Evolutionary conservation across 2,329 filamentous ascomycete genomes (phyloP).

Genomic region (Ceratocystis destructans): DNA sequence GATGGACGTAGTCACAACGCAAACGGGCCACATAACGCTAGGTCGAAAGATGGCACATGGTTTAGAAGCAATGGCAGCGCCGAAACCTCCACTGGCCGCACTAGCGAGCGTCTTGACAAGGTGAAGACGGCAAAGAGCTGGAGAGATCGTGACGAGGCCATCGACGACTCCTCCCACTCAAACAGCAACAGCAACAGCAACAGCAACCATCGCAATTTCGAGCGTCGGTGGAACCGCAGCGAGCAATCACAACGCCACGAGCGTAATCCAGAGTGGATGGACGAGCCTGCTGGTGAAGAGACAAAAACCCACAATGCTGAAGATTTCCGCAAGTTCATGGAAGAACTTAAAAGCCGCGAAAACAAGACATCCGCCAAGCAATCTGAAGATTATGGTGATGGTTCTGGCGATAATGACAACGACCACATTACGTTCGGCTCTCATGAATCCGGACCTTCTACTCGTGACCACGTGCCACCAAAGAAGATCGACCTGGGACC

Average conservation of each 20-base stretch:
- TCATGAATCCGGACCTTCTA: conserved; percentile 11
- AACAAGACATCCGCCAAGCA: conserved; percentile 17
- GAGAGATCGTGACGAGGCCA: conserved; percentile 39
- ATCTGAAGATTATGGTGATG: conserved; percentile 21
- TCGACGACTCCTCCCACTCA: conserved; percentile 48
- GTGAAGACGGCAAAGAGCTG: conserved; percentile 38
- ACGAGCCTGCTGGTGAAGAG: conserved; percentile 56
- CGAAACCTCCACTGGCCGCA: conserved; percentile 26
- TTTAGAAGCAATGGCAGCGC: conserved; percentile 44
- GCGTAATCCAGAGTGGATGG: conserved; percentile 84
- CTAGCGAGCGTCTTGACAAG: conserved; percentile 43
- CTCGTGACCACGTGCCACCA: conserved; percentile 8
- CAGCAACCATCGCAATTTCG: conserved; percentile 24
- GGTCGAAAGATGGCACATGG: conserved; percentile 63
- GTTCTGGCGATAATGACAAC: conserved; percentile 27
- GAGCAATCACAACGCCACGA: conserved; percentile 46
- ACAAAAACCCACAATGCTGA: conserved; percentile 65
- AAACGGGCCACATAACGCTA: conserved; percentile 38
- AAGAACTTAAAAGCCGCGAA: conserved; percentile 59
- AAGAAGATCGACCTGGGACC: conserved; percentile 45
- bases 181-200: conserved; percentile 32
- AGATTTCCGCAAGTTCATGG: conserved; percentile 91
- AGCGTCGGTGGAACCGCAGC: conserved; percentile 44
- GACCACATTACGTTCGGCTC: not conserved
- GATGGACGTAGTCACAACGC: conserved; percentile 43